These are phyloP conservation scores for Phytopythium litorale DNA, from an alignment of 352 stramenopile species.

Conservation along the genomic window DNA sequence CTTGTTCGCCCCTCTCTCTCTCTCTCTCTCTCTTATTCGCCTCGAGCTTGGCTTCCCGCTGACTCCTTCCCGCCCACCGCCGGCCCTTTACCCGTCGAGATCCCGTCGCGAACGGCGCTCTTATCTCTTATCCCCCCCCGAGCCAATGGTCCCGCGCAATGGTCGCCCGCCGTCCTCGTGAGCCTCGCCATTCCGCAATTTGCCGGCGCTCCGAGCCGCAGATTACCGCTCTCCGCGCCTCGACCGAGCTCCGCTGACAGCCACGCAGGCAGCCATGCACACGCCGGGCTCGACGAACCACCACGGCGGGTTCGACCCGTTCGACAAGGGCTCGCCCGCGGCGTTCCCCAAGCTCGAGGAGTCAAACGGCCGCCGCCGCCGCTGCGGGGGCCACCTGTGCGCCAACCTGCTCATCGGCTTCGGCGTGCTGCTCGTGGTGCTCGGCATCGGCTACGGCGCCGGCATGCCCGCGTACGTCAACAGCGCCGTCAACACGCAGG, in stretches of 20 bases:
- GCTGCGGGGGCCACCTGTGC: conserved; percentile 34
- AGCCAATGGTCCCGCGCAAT: neutral
- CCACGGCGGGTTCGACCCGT: conserved; percentile 8
- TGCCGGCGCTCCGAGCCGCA: neutral
- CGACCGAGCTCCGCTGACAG: neutral
- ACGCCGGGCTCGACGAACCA: conserved; percentile 19
- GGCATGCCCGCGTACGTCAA: conserved; percentile 52
- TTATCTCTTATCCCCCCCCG: neutral
- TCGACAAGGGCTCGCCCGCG: conserved; percentile 17
- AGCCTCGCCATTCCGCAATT: conserved; percentile 5
- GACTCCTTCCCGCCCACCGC: neutral
- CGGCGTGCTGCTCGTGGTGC: conserved; percentile 32
- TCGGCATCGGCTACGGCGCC: conserved; percentile 51
- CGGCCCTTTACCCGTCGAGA: neutral
- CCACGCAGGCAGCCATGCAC: conserved; percentile 4
- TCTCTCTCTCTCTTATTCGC: neutral
- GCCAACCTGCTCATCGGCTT: conserved; percentile 30
- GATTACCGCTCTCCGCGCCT: neutral
- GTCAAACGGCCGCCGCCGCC: conserved; percentile 2
- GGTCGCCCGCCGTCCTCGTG: neutral
- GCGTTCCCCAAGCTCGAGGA: conserved; percentile 26
- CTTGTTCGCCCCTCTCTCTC: neutral
- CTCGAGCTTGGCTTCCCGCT: neutral
- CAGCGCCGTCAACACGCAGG: conserved; percentile 30
- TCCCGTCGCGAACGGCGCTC: neutral